A percentile compares a stretch with the other conserved stretches of the same genome.
phyloP scores from a whole-genome alignment of 225 moss, liverwort and hornwort genomes.

The Polytrichum formosum region DNA sequence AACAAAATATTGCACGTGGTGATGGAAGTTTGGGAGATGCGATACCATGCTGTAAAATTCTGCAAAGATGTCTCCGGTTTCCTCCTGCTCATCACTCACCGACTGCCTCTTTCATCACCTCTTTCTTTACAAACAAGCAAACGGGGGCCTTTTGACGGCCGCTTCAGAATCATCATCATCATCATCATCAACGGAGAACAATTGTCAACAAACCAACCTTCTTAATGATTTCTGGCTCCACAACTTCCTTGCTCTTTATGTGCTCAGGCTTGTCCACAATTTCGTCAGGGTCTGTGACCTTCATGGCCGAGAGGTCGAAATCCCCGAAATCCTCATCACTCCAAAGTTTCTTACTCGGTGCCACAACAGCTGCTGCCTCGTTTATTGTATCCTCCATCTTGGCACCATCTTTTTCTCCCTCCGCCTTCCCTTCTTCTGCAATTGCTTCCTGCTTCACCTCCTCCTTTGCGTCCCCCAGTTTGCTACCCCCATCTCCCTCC shows the following conservation, averaged over 20 bases:
- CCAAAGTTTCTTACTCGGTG: constrained; percentile 45
- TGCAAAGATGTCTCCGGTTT: neutral
- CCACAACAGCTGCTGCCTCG: neutral
- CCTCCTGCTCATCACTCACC: no score
- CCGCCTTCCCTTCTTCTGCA: neutral
- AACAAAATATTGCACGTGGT: neutral
- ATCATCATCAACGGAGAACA: neutral
- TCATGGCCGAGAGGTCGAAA: constrained; percentile 28
- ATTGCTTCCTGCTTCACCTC: neutral
- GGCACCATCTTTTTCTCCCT: neutral
- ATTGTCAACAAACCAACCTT: constrained; percentile 25
- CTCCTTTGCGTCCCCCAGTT: constrained; percentile 3
- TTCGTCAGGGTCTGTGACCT: constrained; percentile 40
- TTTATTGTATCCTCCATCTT: neutral
- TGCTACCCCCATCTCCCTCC: neutral
- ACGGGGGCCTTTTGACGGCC: no score
- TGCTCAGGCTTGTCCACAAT: constrained; percentile 57
- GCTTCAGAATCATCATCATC: no score
- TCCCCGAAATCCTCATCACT: constrained; percentile 52
- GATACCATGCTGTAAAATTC: neutral
- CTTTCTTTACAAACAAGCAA: no score
- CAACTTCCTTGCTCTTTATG: constrained; percentile 49
- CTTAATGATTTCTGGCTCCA: constrained; percentile 55
- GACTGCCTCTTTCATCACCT: no score
- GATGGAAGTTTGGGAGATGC: no score